Evolutionary conservation across 495 filamentous ascomycete genomes (phyloP).

Genomic region (Pseudevernia furfuracea): DNA sequence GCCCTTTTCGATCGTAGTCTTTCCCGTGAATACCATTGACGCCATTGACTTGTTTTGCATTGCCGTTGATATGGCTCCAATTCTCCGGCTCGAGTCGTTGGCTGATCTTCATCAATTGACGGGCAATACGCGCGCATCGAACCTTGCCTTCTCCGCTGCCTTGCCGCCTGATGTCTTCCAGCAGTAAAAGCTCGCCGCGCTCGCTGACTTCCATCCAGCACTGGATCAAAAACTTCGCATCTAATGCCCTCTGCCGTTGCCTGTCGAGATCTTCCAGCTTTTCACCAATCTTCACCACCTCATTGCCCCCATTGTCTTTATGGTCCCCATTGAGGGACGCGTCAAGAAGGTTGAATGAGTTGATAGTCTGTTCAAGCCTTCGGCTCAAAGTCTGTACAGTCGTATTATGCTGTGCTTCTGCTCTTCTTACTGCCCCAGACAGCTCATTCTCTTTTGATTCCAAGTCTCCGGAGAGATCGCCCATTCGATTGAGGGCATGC

Average conservation of each 20-base stretch:
- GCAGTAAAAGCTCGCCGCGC: slow-evolving; percentile 64
- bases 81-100: slow-evolving; percentile 69
- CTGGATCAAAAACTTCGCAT: slow-evolving; percentile 89
- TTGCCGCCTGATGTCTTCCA: slow-evolving; percentile 73
- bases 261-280: slow-evolving; percentile 88
- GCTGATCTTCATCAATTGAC: slow-evolving; percentile 81
- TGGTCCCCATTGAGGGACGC: slow-evolving; percentile 58
- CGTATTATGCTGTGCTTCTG: slow-evolving; percentile 84
- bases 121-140: slow-evolving; percentile 79
- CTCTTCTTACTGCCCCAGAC: slow-evolving; percentile 76
- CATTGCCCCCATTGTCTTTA: slow-evolving; percentile 62
- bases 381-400: slow-evolving; percentile 75
- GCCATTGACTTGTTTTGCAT: slow-evolving; percentile 47
- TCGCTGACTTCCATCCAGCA: slow-evolving; percentile 94
- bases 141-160: slow-evolving; percentile 81
- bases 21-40: slow-evolving; percentile 39
- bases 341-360: slow-evolving; percentile 83
- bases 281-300: slow-evolving; percentile 92
- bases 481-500: slow-evolving; percentile 70
- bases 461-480: slow-evolving; percentile 74
- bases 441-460: slow-evolving; percentile 84
- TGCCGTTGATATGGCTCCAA: slow-evolving; percentile 55
- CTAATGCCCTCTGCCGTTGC: slow-evolving; percentile 79
- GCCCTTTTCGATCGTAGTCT: slow-evolving; percentile 34
- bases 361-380: slow-evolving; percentile 85